These are phyloP conservation scores for Waltergamsia citrina DNA, from an alignment of 2,329 filamentous ascomycete genomes.

Conservation along the genomic window DNA sequence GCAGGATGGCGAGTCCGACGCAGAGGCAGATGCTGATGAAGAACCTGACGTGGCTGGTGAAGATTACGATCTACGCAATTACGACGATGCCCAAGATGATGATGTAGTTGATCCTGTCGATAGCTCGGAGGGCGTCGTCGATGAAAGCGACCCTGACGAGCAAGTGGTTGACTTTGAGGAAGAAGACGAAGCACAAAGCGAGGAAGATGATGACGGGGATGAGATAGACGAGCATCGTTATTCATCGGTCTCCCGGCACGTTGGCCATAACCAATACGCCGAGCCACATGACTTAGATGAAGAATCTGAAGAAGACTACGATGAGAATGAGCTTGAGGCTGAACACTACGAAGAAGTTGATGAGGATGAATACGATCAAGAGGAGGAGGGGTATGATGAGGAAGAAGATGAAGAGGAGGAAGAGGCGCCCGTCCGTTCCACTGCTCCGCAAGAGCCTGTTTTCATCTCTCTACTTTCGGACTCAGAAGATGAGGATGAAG, in stretches of 20 bases:
- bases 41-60: constrained; percentile 16
- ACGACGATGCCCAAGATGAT: constrained; percentile 19
- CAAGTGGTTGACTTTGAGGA: constrained; percentile 6
- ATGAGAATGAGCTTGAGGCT: constrained; percentile 19
- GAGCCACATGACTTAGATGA: neutral
- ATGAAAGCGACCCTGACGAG: constrained; percentile 1
- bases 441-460: constrained; percentile 23
- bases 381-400: constrained; percentile 10
- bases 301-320: constrained; percentile 18
- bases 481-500: constrained; percentile 24
- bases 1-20: constrained; percentile 3
- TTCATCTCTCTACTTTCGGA: constrained; percentile 38
- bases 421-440: constrained; percentile 6
- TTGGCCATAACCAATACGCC: neutral
- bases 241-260: too few species aligned
- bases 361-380: constrained; percentile 13
- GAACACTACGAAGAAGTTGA: constrained; percentile 15
- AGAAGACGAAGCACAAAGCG: neutral
- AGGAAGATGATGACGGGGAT: neutral
- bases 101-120: constrained; percentile 12
- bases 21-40: neutral
- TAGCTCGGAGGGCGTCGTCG: neutral
- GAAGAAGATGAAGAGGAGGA: constrained; percentile 8
- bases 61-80: constrained; percentile 23
- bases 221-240: neutral